Conservation (phyloP, 805 yeast genomes). For the Candida takata region DNA sequence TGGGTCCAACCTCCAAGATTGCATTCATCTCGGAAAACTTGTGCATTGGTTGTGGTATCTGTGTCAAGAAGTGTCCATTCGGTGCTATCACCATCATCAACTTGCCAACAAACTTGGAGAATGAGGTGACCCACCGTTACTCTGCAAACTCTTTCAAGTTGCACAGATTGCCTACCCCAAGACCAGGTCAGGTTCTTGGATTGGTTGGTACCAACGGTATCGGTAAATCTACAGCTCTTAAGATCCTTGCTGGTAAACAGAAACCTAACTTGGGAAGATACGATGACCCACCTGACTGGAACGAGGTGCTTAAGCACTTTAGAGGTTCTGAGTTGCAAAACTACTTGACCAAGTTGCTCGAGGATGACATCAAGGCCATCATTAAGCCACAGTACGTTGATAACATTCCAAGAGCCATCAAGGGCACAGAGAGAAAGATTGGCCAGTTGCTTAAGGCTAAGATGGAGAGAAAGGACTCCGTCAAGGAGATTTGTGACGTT, state of each 20-base stretch:
- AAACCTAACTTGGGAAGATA: slow-evolving; percentile 92
- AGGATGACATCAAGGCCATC: slow-evolving; percentile 91
- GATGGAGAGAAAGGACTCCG: slow-evolving; percentile 61
- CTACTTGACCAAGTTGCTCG: slow-evolving; percentile 88
- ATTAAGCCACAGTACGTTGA: slow-evolving; percentile 99
- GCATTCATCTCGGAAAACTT: slow-evolving; percentile 90
- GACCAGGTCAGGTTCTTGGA: slow-evolving; percentile 98
- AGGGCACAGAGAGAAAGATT: slow-evolving; percentile 81
- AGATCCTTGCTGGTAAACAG: slow-evolving; percentile 94
- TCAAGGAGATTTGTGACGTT: slow-evolving; percentile 55
- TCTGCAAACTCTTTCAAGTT: slow-evolving; percentile 96
- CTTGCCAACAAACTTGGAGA: slow-evolving; percentile 89
- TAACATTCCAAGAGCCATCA: slow-evolving; percentile 92
- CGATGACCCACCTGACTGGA: slow-evolving; percentile 98
- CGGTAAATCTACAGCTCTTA: slow-evolving; percentile 95
- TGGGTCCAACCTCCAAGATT: slow-evolving; percentile 80
- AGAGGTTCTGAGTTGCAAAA: slow-evolving; percentile 98
- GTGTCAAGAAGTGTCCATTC: slow-evolving; percentile 97
- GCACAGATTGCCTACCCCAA: slow-evolving; percentile 95
- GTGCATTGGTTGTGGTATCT: slow-evolving; percentile 99
- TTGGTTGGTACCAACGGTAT: slow-evolving; percentile 99
- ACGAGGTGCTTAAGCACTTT: slow-evolving; percentile 81
- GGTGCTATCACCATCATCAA: slow-evolving; percentile 95
- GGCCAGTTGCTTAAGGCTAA: slow-evolving; percentile 75
- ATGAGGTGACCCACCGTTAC: slow-evolving; percentile 92